Percentiles rank a stretch among this genome's conserved stretches.
Conservation (phyloP, 2,329 filamentous ascomycete species). For the Parascedosporium putredinis region DNA sequence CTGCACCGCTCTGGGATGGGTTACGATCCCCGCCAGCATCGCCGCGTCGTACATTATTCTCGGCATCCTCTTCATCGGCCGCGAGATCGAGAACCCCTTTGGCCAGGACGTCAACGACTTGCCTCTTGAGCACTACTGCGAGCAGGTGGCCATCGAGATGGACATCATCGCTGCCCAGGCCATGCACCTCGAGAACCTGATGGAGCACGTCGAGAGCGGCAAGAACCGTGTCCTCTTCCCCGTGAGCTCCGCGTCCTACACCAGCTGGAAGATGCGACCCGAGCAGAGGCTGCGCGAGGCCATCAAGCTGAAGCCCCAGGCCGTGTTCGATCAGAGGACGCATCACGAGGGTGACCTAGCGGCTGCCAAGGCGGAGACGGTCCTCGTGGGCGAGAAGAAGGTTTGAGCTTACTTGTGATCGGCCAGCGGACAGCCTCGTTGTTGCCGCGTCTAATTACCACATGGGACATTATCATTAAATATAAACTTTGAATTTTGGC, state of each 20-base stretch:
- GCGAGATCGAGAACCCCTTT: constrained; percentile 79
- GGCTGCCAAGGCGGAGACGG: neutral
- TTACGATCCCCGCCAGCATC: constrained; percentile 64
- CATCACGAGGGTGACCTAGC: neutral
- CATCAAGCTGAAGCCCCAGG: constrained; percentile 29
- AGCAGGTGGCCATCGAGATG: constrained; percentile 62
- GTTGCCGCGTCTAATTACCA: too few species aligned
- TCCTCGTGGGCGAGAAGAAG: constrained; percentile 2
- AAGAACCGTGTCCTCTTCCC: constrained; percentile 47
- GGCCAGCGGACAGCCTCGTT: too few species aligned
- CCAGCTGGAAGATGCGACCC: constrained; percentile 28
- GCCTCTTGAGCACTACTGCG: constrained; percentile 65
- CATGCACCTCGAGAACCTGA: constrained; percentile 22
- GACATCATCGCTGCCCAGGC: constrained; percentile 55
- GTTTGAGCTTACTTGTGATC: too few species aligned
- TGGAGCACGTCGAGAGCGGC: constrained; percentile 21
- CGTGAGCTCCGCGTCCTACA: constrained; percentile 29
- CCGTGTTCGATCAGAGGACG: constrained; percentile 17
- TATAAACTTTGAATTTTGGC: too few species aligned
- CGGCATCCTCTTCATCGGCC: constrained; percentile 61
- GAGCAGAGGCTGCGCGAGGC: constrained; percentile 27
- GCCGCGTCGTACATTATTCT: constrained; percentile 73
- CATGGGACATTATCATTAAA: too few species aligned
- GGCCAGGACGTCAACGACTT: constrained; percentile 76
- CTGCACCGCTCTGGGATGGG: constrained; percentile 50